Conservation (phyloP, 495 filamentous ascomycete genomes). For the Talaromyces liani region DNA sequence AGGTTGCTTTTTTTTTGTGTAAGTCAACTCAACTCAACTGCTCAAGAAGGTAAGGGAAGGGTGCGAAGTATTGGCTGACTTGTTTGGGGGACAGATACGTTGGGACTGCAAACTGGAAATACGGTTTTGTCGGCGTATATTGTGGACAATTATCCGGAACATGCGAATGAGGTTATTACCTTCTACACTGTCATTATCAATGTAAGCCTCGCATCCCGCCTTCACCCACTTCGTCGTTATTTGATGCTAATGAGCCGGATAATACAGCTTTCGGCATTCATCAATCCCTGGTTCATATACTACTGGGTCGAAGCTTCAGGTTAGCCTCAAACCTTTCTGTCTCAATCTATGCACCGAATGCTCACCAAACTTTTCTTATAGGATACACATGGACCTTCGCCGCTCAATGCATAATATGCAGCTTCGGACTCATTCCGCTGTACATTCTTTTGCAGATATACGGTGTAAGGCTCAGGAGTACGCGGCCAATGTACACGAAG, state of each 20-base stretch:
- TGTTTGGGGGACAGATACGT: conserved; percentile 22
- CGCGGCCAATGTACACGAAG: conserved; percentile 3
- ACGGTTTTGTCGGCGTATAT: conserved; percentile 41
- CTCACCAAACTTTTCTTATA: background rate
- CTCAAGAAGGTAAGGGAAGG: background rate
- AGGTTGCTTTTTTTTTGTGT: conserved; percentile 39
- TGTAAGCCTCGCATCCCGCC: conserved; percentile 10
- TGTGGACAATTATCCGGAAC: conserved; percentile 42
- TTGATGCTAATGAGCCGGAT: background rate
- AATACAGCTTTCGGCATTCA: conserved; percentile 8
- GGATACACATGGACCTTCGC: conserved; percentile 11
- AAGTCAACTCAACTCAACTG: background rate
- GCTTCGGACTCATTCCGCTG: conserved; percentile 10
- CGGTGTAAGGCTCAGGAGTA: conserved; percentile 9
- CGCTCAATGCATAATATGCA: conserved; percentile 10
- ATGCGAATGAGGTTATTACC: conserved; percentile 43
- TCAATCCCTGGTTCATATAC: conserved; percentile 12
- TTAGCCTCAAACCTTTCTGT: background rate
- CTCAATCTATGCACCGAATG: background rate
- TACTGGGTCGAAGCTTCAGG: conserved; percentile 8
- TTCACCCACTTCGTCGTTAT: background rate
- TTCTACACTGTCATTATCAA: conserved; percentile 48
- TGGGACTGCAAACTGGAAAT: conserved; percentile 47
- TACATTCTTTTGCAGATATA: conserved; percentile 6
- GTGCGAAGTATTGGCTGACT: background rate